These are phyloP conservation scores for Umbelopsis sp. DNA, from an alignment of 192 early-diverging fungal species.

Conservation along the genomic window DNA sequence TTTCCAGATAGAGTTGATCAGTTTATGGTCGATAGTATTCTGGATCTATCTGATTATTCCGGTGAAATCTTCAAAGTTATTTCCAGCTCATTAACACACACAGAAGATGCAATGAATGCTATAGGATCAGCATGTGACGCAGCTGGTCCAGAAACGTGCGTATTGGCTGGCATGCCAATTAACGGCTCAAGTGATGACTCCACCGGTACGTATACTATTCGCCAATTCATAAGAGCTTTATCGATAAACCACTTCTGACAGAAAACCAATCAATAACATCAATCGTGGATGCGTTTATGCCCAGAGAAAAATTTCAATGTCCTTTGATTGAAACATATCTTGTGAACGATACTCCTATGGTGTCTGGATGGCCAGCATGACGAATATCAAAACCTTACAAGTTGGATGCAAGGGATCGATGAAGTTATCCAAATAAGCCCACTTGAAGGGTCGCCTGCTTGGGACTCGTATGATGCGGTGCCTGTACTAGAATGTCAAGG, in stretches of 20 bases:
- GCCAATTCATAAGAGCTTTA: not conserved
- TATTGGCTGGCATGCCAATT: conserved; percentile 8
- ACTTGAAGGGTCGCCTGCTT: not conserved
- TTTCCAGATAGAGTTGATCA: conserved; percentile 42
- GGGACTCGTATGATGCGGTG: not conserved
- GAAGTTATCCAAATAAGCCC: not conserved
- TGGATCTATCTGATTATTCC: conserved; percentile 27
- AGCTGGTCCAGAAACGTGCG: conserved; percentile 36
- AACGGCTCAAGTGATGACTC: not conserved
- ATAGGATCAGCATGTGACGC: conserved; percentile 36
- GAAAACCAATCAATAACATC: not conserved
- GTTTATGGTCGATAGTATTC: conserved; percentile 39
- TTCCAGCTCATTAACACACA: not conserved
- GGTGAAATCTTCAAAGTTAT: not conserved
- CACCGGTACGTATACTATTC: not conserved
- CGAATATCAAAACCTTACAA: not conserved
- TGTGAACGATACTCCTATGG: not conserved
- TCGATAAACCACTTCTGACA: not conserved
- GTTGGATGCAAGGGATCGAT: not conserved
- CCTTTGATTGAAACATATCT: not conserved
- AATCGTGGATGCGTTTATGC: not conserved
- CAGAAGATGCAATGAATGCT: conserved; percentile 25
- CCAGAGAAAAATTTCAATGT: not conserved
- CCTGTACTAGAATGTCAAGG: conserved; percentile 35
- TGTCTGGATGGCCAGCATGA: not conserved